These are phyloP conservation scores for Lepiota venenata DNA, from an alignment of 768 basidiomycete genomes.

Conservation along the genomic window DNA sequence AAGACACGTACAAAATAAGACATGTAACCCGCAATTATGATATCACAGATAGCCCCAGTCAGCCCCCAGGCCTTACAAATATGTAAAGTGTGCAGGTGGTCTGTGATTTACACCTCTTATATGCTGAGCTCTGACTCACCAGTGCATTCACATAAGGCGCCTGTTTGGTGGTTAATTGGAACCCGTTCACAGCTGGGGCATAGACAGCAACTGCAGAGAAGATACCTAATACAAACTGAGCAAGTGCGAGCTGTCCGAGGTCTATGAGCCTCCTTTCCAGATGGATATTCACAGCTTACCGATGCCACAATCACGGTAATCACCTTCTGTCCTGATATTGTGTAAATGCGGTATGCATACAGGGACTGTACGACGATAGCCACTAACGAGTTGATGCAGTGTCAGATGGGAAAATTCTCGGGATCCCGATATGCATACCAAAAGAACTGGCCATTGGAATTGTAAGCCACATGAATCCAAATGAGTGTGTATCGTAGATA, in stretches of 20 bases:
- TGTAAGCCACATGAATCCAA: conserved; percentile 5
- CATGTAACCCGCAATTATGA: conserved; percentile 1
- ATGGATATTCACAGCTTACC: background rate
- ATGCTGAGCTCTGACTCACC: background rate
- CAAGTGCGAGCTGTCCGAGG: background rate
- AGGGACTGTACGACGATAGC: background rate
- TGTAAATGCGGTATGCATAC: conserved; percentile 6
- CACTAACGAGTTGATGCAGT: background rate
- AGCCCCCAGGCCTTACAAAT: background rate
- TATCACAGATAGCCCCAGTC: background rate
- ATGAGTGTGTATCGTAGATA: background rate
- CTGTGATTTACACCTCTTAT: background rate
- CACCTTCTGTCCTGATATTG: background rate
- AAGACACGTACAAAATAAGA: background rate
- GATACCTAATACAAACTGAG: background rate
- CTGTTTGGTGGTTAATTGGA: background rate
- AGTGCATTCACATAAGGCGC: background rate
- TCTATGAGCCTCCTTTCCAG: background rate
- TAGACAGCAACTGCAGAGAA: background rate
- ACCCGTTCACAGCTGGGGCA: background rate
- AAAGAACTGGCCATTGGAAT: background rate
- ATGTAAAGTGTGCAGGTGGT: background rate
- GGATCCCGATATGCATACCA: background rate
- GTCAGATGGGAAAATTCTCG: background rate
- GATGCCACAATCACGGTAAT: background rate